Evolutionary conservation across 164 flowering plant species (phyloP), one percentile per base, ranked within the genome.

Genomic region (Vitis vinifera): DNA sequence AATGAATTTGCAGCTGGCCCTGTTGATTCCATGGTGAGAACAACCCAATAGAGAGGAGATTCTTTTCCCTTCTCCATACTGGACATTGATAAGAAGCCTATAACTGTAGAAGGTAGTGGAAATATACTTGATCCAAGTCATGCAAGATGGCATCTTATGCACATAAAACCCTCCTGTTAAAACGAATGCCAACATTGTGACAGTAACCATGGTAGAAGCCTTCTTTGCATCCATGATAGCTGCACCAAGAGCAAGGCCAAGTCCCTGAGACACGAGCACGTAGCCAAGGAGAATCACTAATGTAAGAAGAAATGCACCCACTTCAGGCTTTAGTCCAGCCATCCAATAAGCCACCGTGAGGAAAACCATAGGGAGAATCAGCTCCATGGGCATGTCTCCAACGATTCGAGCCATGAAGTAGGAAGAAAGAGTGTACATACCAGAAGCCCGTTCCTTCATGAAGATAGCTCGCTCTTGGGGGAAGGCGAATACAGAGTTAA

Each of bases 381-480:
- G 94, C 73, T 93, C 98, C 97, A 93, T 84, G 2, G 94, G 94
- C 8, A 88, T 27, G 70, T 91, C 97, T 2, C 94, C 93, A 0
- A 79, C 75, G 13, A 89, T 80, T 23, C 91, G 75, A 0, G 96
- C 92, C 89, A 88, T 82, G 91, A 90, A 93, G 69, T 91, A 93
- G 11, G 98, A 76, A 1, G 96, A 91, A 8, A 91, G 83, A 0
- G 91, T 78, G 85, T 91, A 93, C 96, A 91, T 91, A 8, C 94
- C 94, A 0, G 96, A 88, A 0, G 98, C 79, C 8, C 88, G 78
- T 60, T 93, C 98, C 55, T 89, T 90, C 48, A 77, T 51, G 77
- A 93, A 85, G 67, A 91, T 81, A 17, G 92, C 89, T 0, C 96
- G 87, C 27, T 93, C 98, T 82, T 91, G 98, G 1, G 98, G 97